A percentile compares a stretch with the other conserved stretches of the same genome.
Conservation (phyloP, 352 stramenopile genomes). For the Globisporangium heterothallicum region DNA sequence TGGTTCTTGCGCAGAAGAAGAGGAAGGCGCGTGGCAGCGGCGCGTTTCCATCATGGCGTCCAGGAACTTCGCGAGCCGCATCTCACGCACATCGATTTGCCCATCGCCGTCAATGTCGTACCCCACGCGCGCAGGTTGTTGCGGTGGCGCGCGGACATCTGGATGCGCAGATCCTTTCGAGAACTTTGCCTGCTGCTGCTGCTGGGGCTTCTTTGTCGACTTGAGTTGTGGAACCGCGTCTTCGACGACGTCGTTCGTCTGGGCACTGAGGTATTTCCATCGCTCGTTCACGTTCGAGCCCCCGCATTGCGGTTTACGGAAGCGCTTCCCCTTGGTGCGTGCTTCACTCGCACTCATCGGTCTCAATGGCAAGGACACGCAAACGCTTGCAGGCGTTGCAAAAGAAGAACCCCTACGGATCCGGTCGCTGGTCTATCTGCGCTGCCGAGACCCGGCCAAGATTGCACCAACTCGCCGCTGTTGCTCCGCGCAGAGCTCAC, state of each 20-base stretch:
- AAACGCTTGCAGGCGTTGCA: too few relatives aligned
- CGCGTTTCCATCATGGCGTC: constrained; percentile 46
- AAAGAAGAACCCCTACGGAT: too few relatives aligned
- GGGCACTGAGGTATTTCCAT: constrained; percentile 48
- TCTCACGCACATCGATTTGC: constrained; percentile 57
- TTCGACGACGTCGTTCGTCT: constrained; percentile 39
- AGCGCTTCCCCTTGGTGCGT: constrained; percentile 49
- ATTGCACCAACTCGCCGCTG: too few relatives aligned
- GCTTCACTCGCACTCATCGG: too few relatives aligned
- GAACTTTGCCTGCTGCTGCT: constrained; percentile 8
- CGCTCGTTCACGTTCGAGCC: constrained; percentile 43
- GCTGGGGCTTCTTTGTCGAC: background rate
- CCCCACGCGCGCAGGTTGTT: constrained; percentile 12
- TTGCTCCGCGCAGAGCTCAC: too few relatives aligned
- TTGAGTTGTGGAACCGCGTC: background rate
- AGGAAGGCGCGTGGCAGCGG: too few relatives aligned
- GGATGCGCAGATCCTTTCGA: constrained; percentile 9
- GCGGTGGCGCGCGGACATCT: background rate
- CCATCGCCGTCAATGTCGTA: constrained; percentile 71
- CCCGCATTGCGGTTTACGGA: constrained; percentile 42
- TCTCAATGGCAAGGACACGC: too few relatives aligned
- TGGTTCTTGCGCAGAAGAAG: constrained; percentile 3
- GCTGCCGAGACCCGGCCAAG: too few relatives aligned
- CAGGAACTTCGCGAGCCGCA: constrained; percentile 59
- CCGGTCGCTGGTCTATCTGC: too few relatives aligned